Evolutionary conservation across 176 grass and related monocot genomes (phyloP).

Genomic region (Musa acuminata): DNA sequence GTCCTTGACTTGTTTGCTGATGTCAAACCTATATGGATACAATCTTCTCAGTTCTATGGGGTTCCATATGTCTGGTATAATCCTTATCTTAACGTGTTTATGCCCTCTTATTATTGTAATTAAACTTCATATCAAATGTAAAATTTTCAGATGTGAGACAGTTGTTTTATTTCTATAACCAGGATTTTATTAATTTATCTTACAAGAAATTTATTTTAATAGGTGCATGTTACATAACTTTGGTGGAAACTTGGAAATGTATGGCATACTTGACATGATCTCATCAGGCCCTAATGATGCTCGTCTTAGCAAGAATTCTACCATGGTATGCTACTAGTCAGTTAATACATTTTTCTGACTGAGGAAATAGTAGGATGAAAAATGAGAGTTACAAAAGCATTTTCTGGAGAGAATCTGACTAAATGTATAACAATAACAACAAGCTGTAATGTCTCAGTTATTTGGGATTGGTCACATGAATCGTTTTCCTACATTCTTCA

Average conservation of each 20-base stretch:
- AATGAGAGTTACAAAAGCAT: background rate
- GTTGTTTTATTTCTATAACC: background rate
- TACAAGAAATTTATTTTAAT: slow-evolving; percentile 21
- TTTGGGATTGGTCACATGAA: no score
- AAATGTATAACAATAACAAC: background rate
- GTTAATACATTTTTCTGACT: background rate
- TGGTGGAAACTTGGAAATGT: slow-evolving; percentile 98
- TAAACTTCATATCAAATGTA: background rate
- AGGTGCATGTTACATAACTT: slow-evolving; percentile 99
- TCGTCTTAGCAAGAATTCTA: slow-evolving; percentile 66
- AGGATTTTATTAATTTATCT: no score
- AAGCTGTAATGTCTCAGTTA: no score
- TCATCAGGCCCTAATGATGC: slow-evolving; percentile 80
- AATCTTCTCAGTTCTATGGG: slow-evolving; percentile 83
- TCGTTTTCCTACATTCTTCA: no score
- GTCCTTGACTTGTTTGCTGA: slow-evolving; percentile 99
- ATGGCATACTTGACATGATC: slow-evolving; percentile 80
- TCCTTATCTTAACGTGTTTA: background rate
- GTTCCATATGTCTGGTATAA: slow-evolving; percentile 84
- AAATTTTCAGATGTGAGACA: background rate
- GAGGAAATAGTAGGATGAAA: background rate
- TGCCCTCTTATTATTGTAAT: background rate
- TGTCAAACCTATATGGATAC: slow-evolving; percentile 86
- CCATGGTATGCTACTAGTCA: slow-evolving; percentile 43
- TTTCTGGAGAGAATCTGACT: background rate